A percentile compares a stretch with the other conserved stretches of the same genome.
Evolutionary conservation across 1,284 basidiomycete species (phyloP).

Genomic region (Papiliotrema nemorosa): DNA sequence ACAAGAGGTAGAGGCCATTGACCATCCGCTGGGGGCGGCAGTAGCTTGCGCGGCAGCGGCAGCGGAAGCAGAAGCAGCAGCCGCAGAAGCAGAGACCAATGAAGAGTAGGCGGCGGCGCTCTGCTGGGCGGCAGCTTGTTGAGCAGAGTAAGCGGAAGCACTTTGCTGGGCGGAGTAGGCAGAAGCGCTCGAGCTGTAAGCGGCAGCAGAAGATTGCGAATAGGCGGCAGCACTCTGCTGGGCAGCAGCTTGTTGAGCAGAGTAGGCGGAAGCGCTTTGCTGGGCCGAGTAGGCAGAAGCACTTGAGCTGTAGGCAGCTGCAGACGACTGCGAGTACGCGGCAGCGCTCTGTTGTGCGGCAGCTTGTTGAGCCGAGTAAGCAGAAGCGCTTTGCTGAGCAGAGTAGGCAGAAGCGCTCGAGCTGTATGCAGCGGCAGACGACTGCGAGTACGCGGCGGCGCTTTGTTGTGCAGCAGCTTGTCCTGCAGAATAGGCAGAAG

Average conservation of each 20-base stretch:
- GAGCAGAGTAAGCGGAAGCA: neutral
- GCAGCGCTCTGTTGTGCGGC: neutral
- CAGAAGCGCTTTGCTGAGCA: neutral
- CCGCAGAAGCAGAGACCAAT: slow-evolving; percentile 5
- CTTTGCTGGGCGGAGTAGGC: neutral
- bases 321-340: neutral
- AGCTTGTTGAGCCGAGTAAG: too few species aligned
- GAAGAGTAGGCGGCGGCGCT: slow-evolving; percentile 6
- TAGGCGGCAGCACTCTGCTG: neutral
- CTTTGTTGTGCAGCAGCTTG: too few species aligned
- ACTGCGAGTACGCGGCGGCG: neutral
- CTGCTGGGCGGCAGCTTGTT: neutral
- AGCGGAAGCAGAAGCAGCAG: slow-evolving; percentile 4
- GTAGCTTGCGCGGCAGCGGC: slow-evolving; percentile 13
- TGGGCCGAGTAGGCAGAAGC: neutral
- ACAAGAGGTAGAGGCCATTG: slow-evolving; percentile 26
- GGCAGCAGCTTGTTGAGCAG: neutral
- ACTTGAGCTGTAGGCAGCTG: neutral
- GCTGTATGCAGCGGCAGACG: neutral
- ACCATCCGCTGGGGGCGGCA: slow-evolving; percentile 30
- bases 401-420: neutral
- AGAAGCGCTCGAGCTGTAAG: neutral
- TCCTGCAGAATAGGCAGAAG: neutral
- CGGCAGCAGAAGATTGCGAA: neutral
- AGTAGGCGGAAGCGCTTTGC: neutral